phyloP scores from a whole-genome alignment of 345 rosid genomes.

The Murraya paniculata region DNA sequence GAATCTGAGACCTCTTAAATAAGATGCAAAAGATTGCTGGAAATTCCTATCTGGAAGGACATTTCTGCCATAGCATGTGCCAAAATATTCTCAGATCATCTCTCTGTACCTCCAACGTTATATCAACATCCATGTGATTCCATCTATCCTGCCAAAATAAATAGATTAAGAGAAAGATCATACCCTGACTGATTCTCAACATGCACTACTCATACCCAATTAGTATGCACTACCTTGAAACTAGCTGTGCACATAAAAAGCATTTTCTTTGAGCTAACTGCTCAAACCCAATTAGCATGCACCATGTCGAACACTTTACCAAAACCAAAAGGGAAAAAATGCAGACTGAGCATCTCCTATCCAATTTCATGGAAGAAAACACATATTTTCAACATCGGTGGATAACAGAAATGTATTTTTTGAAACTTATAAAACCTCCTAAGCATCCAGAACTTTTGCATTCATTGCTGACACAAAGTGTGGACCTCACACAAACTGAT shows the following conservation, averaged over 20 bases:
- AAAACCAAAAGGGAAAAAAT: background rate
- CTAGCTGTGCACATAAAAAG: no score
- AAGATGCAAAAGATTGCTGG: slow-evolving; percentile 18
- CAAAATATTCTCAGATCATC: slow-evolving; percentile 8
- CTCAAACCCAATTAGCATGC: no score
- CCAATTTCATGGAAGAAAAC: background rate
- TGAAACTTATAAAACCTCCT: background rate
- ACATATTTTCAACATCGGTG: background rate
- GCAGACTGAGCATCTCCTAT: background rate
- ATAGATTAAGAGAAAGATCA: background rate
- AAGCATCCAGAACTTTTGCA: background rate
- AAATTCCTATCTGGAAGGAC: slow-evolving; percentile 11
- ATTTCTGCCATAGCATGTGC: slow-evolving; percentile 7
- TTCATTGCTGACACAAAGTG: background rate
- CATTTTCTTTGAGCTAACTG: no score
- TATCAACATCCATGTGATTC: background rate
- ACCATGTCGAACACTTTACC: no score
- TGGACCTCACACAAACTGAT: background rate
- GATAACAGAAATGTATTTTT: background rate
- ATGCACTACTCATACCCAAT: background rate
- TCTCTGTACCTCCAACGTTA: slow-evolving; percentile 3
- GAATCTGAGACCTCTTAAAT: slow-evolving; percentile 13
- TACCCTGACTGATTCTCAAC: no score
- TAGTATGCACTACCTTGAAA: background rate
- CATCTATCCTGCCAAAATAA: slow-evolving; percentile 31